phyloP scores from a whole-genome alignment of 176 grass and related monocot species.

The barley (Hordeum vulgare) region DNA sequence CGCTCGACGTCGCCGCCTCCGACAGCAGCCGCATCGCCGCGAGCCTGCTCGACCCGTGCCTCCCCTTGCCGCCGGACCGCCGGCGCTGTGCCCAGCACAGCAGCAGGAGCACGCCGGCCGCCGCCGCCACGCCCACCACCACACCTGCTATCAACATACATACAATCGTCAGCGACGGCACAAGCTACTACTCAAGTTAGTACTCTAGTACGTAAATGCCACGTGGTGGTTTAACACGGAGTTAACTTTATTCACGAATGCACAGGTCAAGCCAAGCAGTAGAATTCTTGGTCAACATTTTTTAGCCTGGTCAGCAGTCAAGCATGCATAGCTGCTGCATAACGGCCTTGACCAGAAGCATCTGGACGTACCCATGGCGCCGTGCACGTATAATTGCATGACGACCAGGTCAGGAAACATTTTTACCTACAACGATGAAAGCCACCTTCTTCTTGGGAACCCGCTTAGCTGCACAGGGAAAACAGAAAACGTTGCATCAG shows the following conservation, averaged over 20 bases:
- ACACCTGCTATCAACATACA: slow-evolving; percentile 27
- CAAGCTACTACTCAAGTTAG: not conserved
- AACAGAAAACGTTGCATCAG: not conserved
- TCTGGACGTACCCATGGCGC: not conserved
- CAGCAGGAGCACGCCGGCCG: slow-evolving; percentile 3
- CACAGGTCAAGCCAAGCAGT: not conserved
- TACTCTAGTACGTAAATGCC: not conserved
- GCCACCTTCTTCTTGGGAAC: not conserved
- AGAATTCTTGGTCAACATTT: not conserved
- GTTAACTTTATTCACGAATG: not conserved
- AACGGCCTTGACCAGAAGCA: not conserved
- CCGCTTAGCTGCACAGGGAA: not conserved
- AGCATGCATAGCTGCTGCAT: not conserved
- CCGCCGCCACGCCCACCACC: not conserved
- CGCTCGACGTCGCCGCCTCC: slow-evolving; percentile 46
- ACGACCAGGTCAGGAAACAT: not conserved
- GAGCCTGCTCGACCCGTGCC: slow-evolving; percentile 1
- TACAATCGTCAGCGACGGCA: not conserved
- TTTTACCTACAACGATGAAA: slow-evolving; percentile 50
- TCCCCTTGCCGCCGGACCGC: not conserved
- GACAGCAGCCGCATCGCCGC: slow-evolving; percentile 41
- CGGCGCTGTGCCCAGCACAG: slow-evolving; percentile 22
- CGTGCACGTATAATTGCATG: not conserved
- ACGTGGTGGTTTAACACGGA: not conserved
- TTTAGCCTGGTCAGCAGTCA: slow-evolving; percentile 4